These are phyloP conservation scores for Oidium heveae DNA, from an alignment of 2,329 filamentous ascomycete species.

Conservation along the genomic window DNA sequence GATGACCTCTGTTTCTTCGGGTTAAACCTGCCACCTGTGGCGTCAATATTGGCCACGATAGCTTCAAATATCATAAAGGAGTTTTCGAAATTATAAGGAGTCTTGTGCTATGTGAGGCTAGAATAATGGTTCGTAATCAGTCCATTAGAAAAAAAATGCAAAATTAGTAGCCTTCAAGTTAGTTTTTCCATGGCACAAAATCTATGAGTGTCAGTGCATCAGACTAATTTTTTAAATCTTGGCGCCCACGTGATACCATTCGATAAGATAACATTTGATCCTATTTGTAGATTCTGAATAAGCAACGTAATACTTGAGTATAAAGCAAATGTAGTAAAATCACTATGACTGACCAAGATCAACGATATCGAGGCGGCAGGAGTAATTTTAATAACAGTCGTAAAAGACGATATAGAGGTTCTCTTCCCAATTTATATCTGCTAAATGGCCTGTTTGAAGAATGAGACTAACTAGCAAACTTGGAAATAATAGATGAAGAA, in stretches of 20 bases:
- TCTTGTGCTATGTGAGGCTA: neutral
- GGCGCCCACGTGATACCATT: too few species aligned
- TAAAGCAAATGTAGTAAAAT: neutral
- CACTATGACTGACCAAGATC: conserved; percentile 27
- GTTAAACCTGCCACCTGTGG: conserved; percentile 10
- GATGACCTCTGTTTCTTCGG: conserved; percentile 13
- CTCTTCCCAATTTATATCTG: neutral
- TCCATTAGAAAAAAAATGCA: neutral
- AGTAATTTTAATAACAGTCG: conserved; percentile 28
- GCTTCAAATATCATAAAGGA: conserved; percentile 14
- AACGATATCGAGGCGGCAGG: conserved; percentile 12
- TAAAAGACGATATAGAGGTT: conserved; percentile 64
- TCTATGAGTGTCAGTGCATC: too few species aligned
- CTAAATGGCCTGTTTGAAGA: neutral
- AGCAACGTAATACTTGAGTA: neutral
- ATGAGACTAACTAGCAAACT: conserved; percentile 9
- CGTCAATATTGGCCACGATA: conserved; percentile 13
- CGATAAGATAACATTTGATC: neutral
- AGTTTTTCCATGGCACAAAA: too few species aligned
- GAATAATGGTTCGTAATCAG: neutral
- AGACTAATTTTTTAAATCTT: too few species aligned
- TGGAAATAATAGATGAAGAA: conserved; percentile 36
- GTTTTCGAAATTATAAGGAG: conserved; percentile 3
- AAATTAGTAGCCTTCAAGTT: neutral
- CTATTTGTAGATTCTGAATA: neutral